These are phyloP conservation scores for Fragaria vesca DNA, from an alignment of 306 rosid genomes.

Conservation along the genomic window DNA sequence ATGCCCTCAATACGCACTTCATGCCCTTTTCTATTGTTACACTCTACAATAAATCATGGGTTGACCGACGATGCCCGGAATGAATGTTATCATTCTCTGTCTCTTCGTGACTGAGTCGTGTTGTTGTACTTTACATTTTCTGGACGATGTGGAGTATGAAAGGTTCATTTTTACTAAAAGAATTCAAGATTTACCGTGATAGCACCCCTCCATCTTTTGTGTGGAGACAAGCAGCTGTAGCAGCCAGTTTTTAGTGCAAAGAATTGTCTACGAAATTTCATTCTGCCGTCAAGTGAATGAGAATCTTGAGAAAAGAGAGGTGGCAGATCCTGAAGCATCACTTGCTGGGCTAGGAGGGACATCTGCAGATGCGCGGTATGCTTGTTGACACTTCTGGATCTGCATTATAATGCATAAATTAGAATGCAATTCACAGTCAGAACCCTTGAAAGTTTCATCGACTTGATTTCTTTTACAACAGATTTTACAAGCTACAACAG, in stretches of 20 bases:
- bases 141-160: conserved; percentile 23
- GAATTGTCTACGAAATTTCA: conserved; percentile 24
- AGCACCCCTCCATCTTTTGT: conserved; percentile 30
- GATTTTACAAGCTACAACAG: not conserved
- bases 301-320: conserved; percentile 89
- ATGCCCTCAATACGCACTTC: not conserved
- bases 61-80: conserved; percentile 3
- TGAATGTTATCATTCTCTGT: conserved; percentile 8
- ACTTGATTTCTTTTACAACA: not conserved
- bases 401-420: conserved; percentile 40
- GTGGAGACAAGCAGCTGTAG: conserved; percentile 28
- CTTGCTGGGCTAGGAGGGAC: conserved; percentile 63
- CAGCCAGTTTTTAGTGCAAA: conserved; percentile 26
- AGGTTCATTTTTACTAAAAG: conserved; percentile 13
- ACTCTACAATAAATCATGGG: conserved; percentile 15
- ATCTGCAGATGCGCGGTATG: conserved; percentile 63
- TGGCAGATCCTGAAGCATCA: conserved; percentile 64
- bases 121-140: conserved; percentile 44
- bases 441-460: not conserved
- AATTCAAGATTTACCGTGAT: conserved; percentile 37
- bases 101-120: conserved; percentile 20
- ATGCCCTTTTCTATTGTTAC: not conserved
- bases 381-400: conserved; percentile 91
- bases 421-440: not conserved
- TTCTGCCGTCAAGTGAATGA: conserved; percentile 52